phyloP scores from a whole-genome alignment of 176 grass and related monocot species.

The Thalia dealbata region DNA sequence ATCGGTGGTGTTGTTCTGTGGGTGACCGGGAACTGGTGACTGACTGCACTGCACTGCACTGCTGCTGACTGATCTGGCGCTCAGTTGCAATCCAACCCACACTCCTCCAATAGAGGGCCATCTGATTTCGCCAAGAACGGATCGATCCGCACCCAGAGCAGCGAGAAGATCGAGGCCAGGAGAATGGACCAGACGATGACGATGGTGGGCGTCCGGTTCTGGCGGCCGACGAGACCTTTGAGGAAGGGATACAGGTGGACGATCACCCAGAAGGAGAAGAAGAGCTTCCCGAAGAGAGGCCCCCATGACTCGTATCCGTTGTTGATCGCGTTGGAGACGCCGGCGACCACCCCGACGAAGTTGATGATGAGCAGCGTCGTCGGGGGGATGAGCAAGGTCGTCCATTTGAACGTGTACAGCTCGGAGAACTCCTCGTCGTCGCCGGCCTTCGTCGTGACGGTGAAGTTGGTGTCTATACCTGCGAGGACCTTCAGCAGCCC shows the following conservation, averaged over 20 bases:
- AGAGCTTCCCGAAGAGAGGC: constrained; percentile 62
- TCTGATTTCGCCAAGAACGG: constrained; percentile 51
- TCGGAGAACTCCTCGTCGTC: constrained; percentile 62
- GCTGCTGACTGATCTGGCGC: neutral
- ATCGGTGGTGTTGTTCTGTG: neutral
- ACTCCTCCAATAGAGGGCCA: constrained; percentile 56
- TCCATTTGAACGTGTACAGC: constrained; percentile 68
- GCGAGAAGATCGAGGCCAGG: constrained; percentile 54
- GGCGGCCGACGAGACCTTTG: constrained; percentile 56
- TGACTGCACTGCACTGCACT: too few species aligned
- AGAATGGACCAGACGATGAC: constrained; percentile 72
- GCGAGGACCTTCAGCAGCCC: constrained; percentile 62
- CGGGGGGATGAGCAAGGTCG: constrained; percentile 45
- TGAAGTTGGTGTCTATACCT: constrained; percentile 62
- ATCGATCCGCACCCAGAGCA: constrained; percentile 54
- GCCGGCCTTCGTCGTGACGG: constrained; percentile 52
- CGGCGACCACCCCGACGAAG: constrained; percentile 53
- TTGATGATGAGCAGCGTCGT: constrained; percentile 49
- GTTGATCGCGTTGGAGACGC: constrained; percentile 56
- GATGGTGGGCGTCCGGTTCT: constrained; percentile 65
- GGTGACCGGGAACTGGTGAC: too few species aligned
- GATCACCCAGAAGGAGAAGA: constrained; percentile 78
- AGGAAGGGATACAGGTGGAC: constrained; percentile 66
- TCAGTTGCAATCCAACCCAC: constrained; percentile 58
- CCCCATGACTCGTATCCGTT: constrained; percentile 70